Conservation (phyloP, 2,329 filamentous ascomycete genomes). For the Xylariales sp. region DNA sequence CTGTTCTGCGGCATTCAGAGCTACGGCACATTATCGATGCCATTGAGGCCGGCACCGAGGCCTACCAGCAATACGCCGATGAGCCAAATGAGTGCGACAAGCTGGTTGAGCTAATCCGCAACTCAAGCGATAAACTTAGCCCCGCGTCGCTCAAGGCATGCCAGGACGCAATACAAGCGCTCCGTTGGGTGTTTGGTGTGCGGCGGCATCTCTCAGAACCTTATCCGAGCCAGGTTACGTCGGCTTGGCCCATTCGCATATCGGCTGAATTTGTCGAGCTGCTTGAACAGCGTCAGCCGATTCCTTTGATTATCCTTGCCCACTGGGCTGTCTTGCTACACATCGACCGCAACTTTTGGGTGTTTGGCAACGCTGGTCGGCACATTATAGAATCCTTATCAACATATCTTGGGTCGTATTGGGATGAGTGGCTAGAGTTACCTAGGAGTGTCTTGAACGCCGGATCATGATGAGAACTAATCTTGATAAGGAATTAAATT, state of each 20-base stretch:
- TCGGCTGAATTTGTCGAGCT: slow-evolving; percentile 15
- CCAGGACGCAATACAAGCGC: neutral
- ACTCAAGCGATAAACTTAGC: neutral
- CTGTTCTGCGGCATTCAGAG: neutral
- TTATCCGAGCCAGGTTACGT: neutral
- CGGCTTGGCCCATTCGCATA: neutral
- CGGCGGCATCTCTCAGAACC: neutral
- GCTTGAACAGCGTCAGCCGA: slow-evolving; percentile 14
- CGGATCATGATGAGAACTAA: too few species aligned
- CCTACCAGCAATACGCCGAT: neutral
- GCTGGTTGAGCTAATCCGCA: neutral
- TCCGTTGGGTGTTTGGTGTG: neutral
- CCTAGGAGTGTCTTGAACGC: too few species aligned
- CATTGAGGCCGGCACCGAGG: neutral
- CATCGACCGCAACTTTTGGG: slow-evolving; percentile 19
- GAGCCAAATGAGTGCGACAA: slow-evolving; percentile 1
- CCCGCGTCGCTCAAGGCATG: neutral
- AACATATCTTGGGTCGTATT: neutral
- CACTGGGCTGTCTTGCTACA: slow-evolving; percentile 23
- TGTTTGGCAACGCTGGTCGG: slow-evolving; percentile 12
- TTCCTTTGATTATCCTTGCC: slow-evolving; percentile 19
- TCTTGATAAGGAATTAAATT: too few species aligned
- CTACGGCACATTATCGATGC: neutral
- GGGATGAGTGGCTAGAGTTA: neutral
- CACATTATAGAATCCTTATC: neutral